Conservation (phyloP, 306 rosid species). For the Cyclanthera cordifolia region DNA sequence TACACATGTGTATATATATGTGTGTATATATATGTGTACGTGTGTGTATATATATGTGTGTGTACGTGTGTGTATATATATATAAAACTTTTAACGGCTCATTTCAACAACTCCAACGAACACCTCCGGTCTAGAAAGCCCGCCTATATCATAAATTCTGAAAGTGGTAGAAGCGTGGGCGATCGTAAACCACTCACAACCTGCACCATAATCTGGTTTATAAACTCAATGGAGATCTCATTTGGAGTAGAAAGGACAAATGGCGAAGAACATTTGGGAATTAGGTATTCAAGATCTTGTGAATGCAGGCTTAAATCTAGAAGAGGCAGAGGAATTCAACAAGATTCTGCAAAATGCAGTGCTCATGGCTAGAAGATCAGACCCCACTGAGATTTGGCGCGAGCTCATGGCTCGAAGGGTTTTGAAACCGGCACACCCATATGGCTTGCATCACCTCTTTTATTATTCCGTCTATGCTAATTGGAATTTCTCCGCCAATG, state of each 20-base stretch:
- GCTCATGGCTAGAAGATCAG: conserved; percentile 12
- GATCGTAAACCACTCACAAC: neutral
- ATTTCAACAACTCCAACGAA: too few species aligned
- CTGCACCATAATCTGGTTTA: neutral
- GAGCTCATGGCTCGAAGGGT: conserved; percentile 37
- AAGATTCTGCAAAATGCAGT: conserved; percentile 15
- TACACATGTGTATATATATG: too few species aligned
- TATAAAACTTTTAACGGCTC: neutral
- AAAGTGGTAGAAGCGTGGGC: neutral
- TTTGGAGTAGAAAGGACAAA: neutral
- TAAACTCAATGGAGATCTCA: neutral
- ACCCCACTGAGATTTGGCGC: conserved; percentile 41
- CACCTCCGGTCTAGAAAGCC: too few species aligned
- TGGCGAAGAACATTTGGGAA: conserved; percentile 35
- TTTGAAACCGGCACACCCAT: conserved; percentile 54
- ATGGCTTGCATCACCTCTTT: conserved; percentile 43
- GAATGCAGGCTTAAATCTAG: conserved; percentile 31
- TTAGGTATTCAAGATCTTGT: conserved; percentile 37
- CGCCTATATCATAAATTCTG: neutral
- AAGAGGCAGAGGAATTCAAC: conserved; percentile 36
- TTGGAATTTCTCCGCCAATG: conserved; percentile 24
- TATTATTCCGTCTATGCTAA: conserved; percentile 40
- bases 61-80: too few species aligned
- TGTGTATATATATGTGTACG: too few species aligned
- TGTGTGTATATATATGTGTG: too few species aligned